Percentiles rank a stretch among this genome's conserved stretches.
Conservation (phyloP, 495 filamentous ascomycete species). For the Cudoniella acicularis region DNA sequence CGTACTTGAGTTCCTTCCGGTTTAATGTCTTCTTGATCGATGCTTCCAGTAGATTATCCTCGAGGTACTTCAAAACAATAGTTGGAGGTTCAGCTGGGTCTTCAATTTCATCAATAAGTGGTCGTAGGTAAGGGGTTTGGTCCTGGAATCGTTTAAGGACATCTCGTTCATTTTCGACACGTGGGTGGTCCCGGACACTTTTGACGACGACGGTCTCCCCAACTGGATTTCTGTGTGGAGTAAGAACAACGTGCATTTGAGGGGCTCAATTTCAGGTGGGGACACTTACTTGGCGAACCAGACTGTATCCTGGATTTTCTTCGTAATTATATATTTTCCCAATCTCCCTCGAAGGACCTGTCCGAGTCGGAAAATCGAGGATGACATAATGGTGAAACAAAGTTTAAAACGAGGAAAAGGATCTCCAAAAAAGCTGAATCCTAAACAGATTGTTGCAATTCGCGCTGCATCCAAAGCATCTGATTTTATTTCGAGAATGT, state of each 20-base stretch:
- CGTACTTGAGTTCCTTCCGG: slow-evolving; percentile 36
- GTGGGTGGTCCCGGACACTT: slow-evolving; percentile 29
- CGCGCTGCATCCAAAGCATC: too few species aligned
- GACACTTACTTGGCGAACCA: slow-evolving; percentile 32
- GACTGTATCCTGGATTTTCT: slow-evolving; percentile 20
- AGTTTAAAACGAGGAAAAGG: neutral
- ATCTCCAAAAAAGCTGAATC: neutral
- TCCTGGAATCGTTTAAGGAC: slow-evolving; percentile 37
- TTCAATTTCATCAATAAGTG: slow-evolving; percentile 36
- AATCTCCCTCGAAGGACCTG: slow-evolving; percentile 3
- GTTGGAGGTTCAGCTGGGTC: slow-evolving; percentile 34
- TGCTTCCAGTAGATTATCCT: slow-evolving; percentile 18
- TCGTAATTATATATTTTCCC: slow-evolving; percentile 11
- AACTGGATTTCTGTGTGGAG: slow-evolving; percentile 21
- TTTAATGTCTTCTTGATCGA: slow-evolving; percentile 28
- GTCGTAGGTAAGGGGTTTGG: slow-evolving; percentile 30
- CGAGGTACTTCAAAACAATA: slow-evolving; percentile 40
- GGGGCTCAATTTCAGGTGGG: neutral
- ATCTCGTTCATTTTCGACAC: slow-evolving; percentile 36
- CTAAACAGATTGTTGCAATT: neutral
- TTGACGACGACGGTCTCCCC: slow-evolving; percentile 34
- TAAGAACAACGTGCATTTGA: neutral
- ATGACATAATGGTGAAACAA: neutral
- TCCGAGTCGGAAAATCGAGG: slow-evolving; percentile 3
- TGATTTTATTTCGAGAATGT: too few species aligned